Evolutionary conservation across 2,329 filamentous ascomycete species (phyloP).

Genomic region (Xylariaceae sp.): DNA sequence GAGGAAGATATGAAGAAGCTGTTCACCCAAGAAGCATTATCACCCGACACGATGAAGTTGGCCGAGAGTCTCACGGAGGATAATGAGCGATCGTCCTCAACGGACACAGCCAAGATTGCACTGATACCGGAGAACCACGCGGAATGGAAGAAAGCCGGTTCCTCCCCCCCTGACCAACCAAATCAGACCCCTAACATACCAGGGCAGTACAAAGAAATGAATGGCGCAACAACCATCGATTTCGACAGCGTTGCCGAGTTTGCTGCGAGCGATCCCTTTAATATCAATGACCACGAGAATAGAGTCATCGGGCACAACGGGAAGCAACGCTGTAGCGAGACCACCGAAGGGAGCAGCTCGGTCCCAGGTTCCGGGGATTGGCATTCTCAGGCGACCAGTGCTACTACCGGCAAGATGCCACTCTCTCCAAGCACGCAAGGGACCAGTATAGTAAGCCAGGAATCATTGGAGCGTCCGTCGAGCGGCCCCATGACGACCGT

Average conservation of each 20-base stretch:
- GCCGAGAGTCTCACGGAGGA: constrained; percentile 37
- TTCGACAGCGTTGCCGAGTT: constrained; percentile 46
- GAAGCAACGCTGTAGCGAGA: constrained; percentile 56
- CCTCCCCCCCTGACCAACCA: constrained; percentile 19
- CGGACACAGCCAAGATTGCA: constrained; percentile 12
- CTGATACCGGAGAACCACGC: constrained; percentile 19
- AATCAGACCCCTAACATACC: constrained; percentile 29
- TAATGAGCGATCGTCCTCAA: constrained; percentile 17
- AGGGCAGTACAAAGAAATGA: constrained; percentile 37
- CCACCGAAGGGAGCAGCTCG: constrained; percentile 56
- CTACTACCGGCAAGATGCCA: constrained; percentile 60
- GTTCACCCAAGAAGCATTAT: constrained; percentile 38
- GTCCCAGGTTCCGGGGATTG: constrained; percentile 53
- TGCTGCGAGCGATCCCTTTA: constrained; percentile 46
- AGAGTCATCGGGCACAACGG: constrained; percentile 29
- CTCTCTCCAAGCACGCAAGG: constrained; percentile 62
- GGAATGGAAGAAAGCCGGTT: constrained; percentile 22
- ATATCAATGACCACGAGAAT: constrained; percentile 34
- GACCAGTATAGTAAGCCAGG: constrained; percentile 60
- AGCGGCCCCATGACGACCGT: constrained; percentile 39
- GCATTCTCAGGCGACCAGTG: constrained; percentile 59
- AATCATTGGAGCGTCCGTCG: constrained; percentile 48
- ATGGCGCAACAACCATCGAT: constrained; percentile 37
- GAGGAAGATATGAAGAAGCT: constrained; percentile 33
- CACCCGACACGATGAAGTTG: constrained; percentile 30